Evolutionary conservation across 805 yeast species (phyloP).

Genomic region (Saccharomycopsis vini): DNA sequence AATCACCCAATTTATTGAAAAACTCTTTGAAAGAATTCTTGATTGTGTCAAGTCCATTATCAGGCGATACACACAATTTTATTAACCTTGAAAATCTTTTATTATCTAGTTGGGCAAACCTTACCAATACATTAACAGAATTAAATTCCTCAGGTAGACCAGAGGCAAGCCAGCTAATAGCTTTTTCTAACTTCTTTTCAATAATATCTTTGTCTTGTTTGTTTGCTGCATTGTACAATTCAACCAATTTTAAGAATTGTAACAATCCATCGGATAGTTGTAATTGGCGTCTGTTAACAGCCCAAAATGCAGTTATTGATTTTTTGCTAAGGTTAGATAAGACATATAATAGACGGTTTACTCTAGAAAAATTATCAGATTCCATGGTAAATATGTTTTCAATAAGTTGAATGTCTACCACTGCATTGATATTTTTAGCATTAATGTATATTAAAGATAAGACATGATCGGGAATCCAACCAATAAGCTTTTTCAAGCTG

Average conservation of each 20-base stretch:
- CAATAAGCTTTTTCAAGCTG: conserved; percentile 26
- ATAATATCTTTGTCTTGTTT: too few species aligned
- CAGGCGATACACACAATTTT: conserved; percentile 43
- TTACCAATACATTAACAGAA: conserved; percentile 41
- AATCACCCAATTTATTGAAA: conserved; percentile 32
- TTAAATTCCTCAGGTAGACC: conserved; percentile 46
- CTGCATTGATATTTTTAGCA: conserved; percentile 53
- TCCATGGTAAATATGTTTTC: conserved; percentile 53
- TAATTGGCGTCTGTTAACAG: conserved; percentile 61
- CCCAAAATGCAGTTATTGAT: conserved; percentile 55
- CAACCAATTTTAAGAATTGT: conserved; percentile 42
- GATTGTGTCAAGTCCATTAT: conserved; percentile 52
- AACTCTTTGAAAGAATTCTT: conserved; percentile 57
- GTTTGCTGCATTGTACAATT: conserved; percentile 29
- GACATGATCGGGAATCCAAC: conserved; percentile 56
- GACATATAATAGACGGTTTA: conserved; percentile 43
- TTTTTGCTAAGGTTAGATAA: conserved; percentile 43
- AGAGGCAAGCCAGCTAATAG: conserved; percentile 51
- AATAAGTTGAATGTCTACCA: conserved; percentile 52
- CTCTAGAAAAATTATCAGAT: conserved; percentile 27
- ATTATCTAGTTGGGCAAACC: conserved; percentile 47
- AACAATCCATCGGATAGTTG: conserved; percentile 44
- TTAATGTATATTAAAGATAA: conserved; percentile 66
- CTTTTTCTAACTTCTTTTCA: conserved; percentile 38
- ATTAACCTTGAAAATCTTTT: conserved; percentile 50